Evolutionary conservation across 768 basidiomycete genomes (phyloP), one percentile per base, ranked within the genome.

Genomic region (Leccinum longicurvipes): DNA sequence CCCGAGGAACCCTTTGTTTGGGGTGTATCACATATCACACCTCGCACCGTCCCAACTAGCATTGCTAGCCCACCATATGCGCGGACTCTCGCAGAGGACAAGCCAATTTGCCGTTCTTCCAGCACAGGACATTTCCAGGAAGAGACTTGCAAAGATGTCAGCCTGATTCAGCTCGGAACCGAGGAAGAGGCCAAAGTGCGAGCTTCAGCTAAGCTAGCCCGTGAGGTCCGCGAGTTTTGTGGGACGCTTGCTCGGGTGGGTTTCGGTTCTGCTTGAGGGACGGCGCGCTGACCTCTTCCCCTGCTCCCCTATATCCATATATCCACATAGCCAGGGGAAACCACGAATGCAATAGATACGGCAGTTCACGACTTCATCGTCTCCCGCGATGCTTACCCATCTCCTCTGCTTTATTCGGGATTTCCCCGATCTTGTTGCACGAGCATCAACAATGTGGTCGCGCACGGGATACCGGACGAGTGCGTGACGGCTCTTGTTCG

Each of bases 401-500:
- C 93, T 9, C 91, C 94, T 0, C 73, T 96, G 48, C 78, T 77
- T 0, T 96, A 95, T 68, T 73, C 76, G 9, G 87, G 56, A 2
- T 79, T 79, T 57, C 77, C 79, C 3, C 78, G 76, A 63, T 75
- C 77, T 41, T 78, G 76, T 56, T 79, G 83, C 56, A 81, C 76
- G 24, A 93, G 93, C 59, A 77, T 95, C 53, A 97, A 97, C 65
- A 96, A 96, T 61, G 74, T 96, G 31, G 79, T 93, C 47, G 81
- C 80, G 10, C 93, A 97, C 66, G 94, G 93, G 1, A 93, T 97
- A 54, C 94, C 94, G 27, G 92, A 96, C 74, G 82, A 90, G 92
- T 93, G 60, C 61, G 82, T 70, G 44, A n/a, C n/a, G n/a, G n/a
- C 46, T 24, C 49, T 44, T 39, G 0, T 59, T 44, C 15, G 15